A percentile compares a stretch with the other conserved stretches of the same genome.
Conservation (phyloP, 164 flowering plant species). For the Vitis riparia region DNA sequence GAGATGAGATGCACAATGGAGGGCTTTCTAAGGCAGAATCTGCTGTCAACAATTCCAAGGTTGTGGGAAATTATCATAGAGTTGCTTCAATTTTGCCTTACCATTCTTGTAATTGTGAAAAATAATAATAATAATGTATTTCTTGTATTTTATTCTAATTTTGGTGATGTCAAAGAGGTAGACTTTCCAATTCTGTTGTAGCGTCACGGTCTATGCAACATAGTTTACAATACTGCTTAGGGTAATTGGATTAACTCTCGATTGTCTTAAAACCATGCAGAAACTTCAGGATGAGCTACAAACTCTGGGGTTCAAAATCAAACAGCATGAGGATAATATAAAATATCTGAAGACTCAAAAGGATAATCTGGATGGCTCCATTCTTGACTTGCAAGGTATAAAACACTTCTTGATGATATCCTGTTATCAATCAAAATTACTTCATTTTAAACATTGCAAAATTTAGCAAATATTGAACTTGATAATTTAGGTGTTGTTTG, state of each 20-base stretch:
- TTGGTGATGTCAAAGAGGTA: no score
- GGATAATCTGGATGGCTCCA: slow-evolving; percentile 57
- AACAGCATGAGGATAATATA: slow-evolving; percentile 70
- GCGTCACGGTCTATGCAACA: no score
- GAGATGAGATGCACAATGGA: slow-evolving; percentile 40
- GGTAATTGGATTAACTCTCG: not conserved
- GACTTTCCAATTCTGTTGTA: no score
- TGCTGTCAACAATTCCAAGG: slow-evolving; percentile 39
- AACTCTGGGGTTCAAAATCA: slow-evolving; percentile 56
- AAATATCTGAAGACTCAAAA: slow-evolving; percentile 46
- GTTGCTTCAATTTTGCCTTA: not conserved
- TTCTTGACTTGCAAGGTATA: slow-evolving; percentile 78
- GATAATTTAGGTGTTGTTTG: no score
- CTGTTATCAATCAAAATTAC: no score
- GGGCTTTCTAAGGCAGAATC: slow-evolving; percentile 27
- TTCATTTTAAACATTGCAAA: no score
- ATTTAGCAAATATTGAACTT: no score
- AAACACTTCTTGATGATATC: not conserved
- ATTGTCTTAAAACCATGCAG: slow-evolving; percentile 33
- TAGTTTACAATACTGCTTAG: no score
- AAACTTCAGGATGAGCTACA: slow-evolving; percentile 65
- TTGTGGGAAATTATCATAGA: slow-evolving; percentile 12
- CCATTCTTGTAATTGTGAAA: not conserved
- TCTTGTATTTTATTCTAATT: no score
- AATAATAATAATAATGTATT: not conserved